phyloP scores from a whole-genome alignment of 495 filamentous ascomycete species.

The Bacidia rubella region DNA sequence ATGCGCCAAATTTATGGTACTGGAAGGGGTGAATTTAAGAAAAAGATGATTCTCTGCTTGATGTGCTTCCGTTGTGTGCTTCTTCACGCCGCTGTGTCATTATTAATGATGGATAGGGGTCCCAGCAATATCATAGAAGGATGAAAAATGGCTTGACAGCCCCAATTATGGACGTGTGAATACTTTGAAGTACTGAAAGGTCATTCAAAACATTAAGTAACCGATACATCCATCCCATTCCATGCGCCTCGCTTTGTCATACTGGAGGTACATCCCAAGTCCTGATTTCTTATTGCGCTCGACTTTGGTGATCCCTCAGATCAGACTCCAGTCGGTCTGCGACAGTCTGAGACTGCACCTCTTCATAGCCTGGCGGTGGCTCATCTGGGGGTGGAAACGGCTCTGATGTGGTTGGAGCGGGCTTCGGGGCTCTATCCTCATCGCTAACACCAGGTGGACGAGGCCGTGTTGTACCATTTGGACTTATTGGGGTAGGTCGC shows the following conservation, averaged over 20 bases:
- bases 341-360: slow-evolving; percentile 72
- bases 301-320: neutral
- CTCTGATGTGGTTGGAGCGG: neutral
- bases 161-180: too few relatives aligned
- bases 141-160: too few relatives aligned
- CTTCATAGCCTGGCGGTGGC: slow-evolving; percentile 87
- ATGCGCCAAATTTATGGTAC: too few relatives aligned
- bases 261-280: neutral
- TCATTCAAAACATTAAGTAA: neutral
- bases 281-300: neutral
- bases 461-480: slow-evolving; percentile 5
- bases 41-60: too few relatives aligned
- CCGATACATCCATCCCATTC: neutral
- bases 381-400: slow-evolving; percentile 44
- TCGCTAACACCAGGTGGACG: slow-evolving; percentile 13
- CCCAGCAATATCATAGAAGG: too few relatives aligned
- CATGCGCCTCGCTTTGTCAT: neutral
- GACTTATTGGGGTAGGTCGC: slow-evolving; percentile 14
- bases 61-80: too few relatives aligned
- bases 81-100: too few relatives aligned
- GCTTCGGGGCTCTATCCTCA: slow-evolving; percentile 5
- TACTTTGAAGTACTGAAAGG: too few relatives aligned
- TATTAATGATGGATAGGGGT: too few relatives aligned
- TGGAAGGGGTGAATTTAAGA: too few relatives aligned
- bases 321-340: slow-evolving; percentile 39